Evolutionary conservation across 2,329 filamentous ascomycete species (phyloP).

Genomic region (Peltaster fructicola): DNA sequence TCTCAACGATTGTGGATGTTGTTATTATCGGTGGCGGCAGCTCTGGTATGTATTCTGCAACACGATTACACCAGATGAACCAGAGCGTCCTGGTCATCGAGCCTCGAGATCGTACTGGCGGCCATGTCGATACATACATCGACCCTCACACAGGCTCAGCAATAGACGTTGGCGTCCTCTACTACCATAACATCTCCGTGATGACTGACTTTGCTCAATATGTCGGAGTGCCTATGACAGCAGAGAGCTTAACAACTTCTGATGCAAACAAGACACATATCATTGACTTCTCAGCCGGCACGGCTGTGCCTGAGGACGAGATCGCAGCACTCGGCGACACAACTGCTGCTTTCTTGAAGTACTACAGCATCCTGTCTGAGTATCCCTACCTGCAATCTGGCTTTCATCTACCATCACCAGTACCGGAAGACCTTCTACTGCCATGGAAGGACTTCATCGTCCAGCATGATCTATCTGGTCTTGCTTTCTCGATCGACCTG

Average conservation of each 20-base stretch:
- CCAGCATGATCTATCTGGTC: slow-evolving; percentile 29
- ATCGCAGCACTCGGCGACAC: slow-evolving; percentile 2
- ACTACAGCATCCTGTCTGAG: slow-evolving; percentile 14
- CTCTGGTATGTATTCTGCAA: slow-evolving; percentile 24
- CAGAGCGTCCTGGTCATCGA: slow-evolving; percentile 25
- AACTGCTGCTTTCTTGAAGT: slow-evolving; percentile 8
- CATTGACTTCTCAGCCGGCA: slow-evolving; percentile 19
- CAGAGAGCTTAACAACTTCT: too few species aligned
- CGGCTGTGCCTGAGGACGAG: slow-evolving; percentile 4
- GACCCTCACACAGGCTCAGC: slow-evolving; percentile 19
- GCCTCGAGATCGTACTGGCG: slow-evolving; percentile 23
- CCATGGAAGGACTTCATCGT: slow-evolving; percentile 31
- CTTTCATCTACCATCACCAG: slow-evolving; percentile 26
- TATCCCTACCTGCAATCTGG: slow-evolving; percentile 21
- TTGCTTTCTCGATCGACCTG: slow-evolving; percentile 24
- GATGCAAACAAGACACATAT: too few species aligned
- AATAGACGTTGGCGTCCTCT: slow-evolving; percentile 22
- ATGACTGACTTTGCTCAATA: slow-evolving; percentile 28
- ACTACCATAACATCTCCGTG: slow-evolving; percentile 25
- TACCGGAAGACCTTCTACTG: slow-evolving; percentile 30
- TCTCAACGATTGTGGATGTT: too few species aligned
- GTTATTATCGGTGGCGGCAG: slow-evolving; percentile 27
- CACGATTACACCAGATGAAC: slow-evolving; percentile 21
- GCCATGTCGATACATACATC: slow-evolving; percentile 32
- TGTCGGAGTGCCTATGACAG: slow-evolving; percentile 23